A percentile compares a stretch with the other conserved stretches of the same genome.
Conservation (phyloP, 2,329 filamentous ascomycete genomes). For the Beauveria scarabaeidicola region DNA sequence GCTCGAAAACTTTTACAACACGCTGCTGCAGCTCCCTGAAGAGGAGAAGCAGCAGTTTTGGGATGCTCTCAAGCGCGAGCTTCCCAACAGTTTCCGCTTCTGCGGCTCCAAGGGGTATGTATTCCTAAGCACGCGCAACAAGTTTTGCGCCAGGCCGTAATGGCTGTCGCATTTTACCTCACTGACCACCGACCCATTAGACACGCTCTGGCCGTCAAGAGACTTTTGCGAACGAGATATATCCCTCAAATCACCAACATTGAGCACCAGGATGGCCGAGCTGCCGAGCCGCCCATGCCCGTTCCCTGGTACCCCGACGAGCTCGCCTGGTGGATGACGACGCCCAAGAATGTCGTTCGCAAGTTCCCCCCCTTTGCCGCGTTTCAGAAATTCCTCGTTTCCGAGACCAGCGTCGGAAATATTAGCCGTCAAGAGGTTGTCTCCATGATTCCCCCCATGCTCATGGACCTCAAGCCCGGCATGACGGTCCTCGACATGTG, state of each 20-base stretch:
- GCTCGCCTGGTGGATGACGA: constrained; percentile 96
- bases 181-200: constrained; percentile 30
- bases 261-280: constrained; percentile 69
- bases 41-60: constrained; percentile 77
- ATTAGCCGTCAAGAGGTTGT: constrained; percentile 97
- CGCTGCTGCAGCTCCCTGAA: constrained; percentile 64
- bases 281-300: constrained; percentile 71
- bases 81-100: constrained; percentile 97
- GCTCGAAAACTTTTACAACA: constrained; percentile 81
- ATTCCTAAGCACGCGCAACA: not conserved
- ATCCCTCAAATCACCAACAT: constrained; percentile 85
- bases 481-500: constrained; percentile 95
- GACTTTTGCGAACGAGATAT: constrained; percentile 79
- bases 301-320: constrained; percentile 92
- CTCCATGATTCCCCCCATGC: constrained; percentile 94
- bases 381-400: constrained; percentile 96
- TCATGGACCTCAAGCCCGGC: constrained; percentile 83
- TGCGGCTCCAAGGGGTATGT: constrained; percentile 82
- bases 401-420: constrained; percentile 93
- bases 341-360: constrained; percentile 89
- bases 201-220: constrained; percentile 86
- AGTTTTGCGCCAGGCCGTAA: not conserved
- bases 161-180: not conserved
- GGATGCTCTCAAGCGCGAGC: constrained; percentile 69
- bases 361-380: constrained; percentile 89